Conservation (phyloP, 345 rosid genomes). For the Anastatica hierochuntica region DNA sequence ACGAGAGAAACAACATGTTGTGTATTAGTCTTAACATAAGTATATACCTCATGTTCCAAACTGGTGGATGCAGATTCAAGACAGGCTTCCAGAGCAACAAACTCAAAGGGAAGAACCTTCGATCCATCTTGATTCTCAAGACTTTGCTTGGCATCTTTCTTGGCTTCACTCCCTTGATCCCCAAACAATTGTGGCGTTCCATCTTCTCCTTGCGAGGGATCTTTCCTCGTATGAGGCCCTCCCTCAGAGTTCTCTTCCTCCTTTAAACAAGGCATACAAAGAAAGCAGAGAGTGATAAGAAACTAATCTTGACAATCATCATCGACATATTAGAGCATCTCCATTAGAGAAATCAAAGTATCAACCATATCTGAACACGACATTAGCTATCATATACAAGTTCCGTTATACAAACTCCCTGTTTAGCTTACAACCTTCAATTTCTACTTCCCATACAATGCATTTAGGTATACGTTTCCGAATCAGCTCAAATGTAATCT, state of each 20-base stretch:
- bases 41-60: conserved; percentile 57
- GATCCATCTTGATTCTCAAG: conserved; percentile 49
- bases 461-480: background rate
- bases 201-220: conserved; percentile 21
- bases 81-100: conserved; percentile 67
- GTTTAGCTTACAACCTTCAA: background rate
- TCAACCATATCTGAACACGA: background rate
- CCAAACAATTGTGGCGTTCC: conserved; percentile 24
- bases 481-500: background rate
- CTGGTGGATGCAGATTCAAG: conserved; percentile 66
- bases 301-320: background rate
- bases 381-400: background rate
- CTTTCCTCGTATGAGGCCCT: conserved; percentile 29
- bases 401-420: background rate
- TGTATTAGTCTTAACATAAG: background rate
- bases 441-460: background rate
- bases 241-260: conserved; percentile 41
- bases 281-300: background rate
- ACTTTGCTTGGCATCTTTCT: conserved; percentile 45
- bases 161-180: conserved; percentile 32
- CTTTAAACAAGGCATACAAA: conserved; percentile 25
- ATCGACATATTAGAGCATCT: background rate
- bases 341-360: background rate
- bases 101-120: conserved; percentile 55
- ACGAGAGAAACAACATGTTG: conserved; percentile 2